Evolutionary conservation across 2,329 filamentous ascomycete genomes (phyloP).

Genomic region (Talaromyces rugulosus): DNA sequence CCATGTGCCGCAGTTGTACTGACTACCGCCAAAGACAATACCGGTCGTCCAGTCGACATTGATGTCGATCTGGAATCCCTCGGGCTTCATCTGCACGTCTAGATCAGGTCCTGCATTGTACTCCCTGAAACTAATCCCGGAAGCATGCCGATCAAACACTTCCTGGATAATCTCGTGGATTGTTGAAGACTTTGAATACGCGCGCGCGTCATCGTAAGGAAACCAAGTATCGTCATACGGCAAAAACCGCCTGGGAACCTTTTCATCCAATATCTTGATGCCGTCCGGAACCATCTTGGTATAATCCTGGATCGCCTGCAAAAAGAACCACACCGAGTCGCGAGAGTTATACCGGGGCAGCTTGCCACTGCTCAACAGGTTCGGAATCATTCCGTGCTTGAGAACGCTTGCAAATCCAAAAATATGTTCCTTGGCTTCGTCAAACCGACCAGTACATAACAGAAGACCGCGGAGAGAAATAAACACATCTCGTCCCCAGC

Average conservation of each 20-base stretch:
- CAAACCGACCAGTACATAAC: conserved; percentile 81
- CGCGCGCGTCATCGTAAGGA: conserved; percentile 69
- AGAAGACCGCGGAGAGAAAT: conserved; percentile 92
- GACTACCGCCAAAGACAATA: conserved; percentile 89
- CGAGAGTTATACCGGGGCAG: conserved; percentile 90
- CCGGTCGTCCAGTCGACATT: conserved; percentile 88
- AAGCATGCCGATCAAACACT: conserved; percentile 84
- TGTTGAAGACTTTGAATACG: conserved; percentile 79
- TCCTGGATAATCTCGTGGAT: conserved; percentile 91
- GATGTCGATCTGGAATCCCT: conserved; percentile 89
- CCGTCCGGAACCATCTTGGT: conserved; percentile 76
- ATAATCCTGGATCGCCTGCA: conserved; percentile 95
- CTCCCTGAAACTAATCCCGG: conserved; percentile 86
- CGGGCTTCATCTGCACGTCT: conserved; percentile 87
- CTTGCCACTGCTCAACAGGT: conserved; percentile 80
- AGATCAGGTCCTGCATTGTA: conserved; percentile 86
- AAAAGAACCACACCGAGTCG: conserved; percentile 96
- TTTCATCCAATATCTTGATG: conserved; percentile 66
- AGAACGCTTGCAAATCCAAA: conserved; percentile 90
- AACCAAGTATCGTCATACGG: conserved; percentile 98
- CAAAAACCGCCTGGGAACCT: conserved; percentile 78
- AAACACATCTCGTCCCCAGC: conserved; percentile 96
- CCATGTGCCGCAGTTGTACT: conserved; percentile 95
- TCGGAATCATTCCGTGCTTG: conserved; percentile 98
- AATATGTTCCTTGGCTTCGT: conserved; percentile 90